Base-by-base conservation (phyloP, 2,329 filamentous ascomycete species). In the Capronia coronata region DNA sequence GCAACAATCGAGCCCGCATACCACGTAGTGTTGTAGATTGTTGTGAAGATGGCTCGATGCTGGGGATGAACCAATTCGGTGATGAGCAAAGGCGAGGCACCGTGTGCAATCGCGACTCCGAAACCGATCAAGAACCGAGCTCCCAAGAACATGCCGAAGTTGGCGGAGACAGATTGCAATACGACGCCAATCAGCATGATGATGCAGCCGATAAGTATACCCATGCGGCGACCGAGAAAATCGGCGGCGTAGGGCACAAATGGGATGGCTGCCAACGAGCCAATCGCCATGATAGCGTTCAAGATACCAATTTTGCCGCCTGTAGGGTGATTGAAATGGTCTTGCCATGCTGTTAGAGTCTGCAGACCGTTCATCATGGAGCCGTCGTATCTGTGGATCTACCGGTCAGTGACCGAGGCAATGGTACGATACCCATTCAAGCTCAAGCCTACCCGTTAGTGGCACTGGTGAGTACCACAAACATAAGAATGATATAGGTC, bases 401-500 rank as follows among this genome's bases (percentile, higher is more conserved):
- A 27, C 25, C n/a, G n/a, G n/a, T n/a, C n/a, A n/a, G n/a, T n/a
- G n/a, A n/a, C n/a, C n/a, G n/a, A n/a, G n/a, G n/a, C n/a, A n/a
- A n/a, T n/a, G n/a, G n/a, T n/a, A n/a, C n/a, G n/a, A n/a, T n/a
- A n/a, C n/a, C n/a, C n/a, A n/a, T n/a, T n/a, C n/a, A n/a, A n/a
- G n/a, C n/a, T n/a, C n/a, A n/a, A n/a, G n/a, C n/a, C n/a, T n/a
- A 56, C 53, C 57, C 58, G 35, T 58, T 60, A 21, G 58, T 60
- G 27, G 78, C 78, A 23, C 78, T 81, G n/a, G 77, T 78, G 48
- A 82, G 67, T 63, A 79, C 76, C 49, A 83, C 69, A 51, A 81
- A 73, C 27, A 73, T 65, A 53, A 70, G 71, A 62, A 74, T 71
- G 46, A 70, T 69, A 61, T 81, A 82, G n/a, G 81, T 71, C 61